Evolutionary conservation across 345 rosid species (phyloP).

Genomic region (Carallia pectinifolia): DNA sequence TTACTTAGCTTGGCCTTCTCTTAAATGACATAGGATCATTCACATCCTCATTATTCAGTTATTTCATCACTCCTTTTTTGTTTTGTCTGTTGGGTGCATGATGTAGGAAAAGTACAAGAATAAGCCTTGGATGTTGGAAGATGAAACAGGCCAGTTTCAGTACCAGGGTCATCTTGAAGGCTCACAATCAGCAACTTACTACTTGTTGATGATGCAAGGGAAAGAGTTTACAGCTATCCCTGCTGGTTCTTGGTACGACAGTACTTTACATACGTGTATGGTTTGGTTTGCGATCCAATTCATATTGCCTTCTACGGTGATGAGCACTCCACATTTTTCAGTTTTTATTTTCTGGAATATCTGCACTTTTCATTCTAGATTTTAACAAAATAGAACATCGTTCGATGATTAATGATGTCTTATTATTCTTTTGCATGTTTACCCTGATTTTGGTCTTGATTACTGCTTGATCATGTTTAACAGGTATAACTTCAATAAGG

Average conservation of each 20-base stretch:
- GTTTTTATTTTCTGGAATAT: not conserved
- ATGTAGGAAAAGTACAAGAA: constrained; percentile 85
- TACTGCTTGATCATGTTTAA: constrained; percentile 9
- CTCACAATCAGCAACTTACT: constrained; percentile 90
- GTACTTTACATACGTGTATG: no score
- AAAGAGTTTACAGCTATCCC: constrained; percentile 89
- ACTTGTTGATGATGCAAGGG: constrained; percentile 78
- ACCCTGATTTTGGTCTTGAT: constrained; percentile 3
- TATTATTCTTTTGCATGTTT: no score
- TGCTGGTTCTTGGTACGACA: constrained; percentile 85
- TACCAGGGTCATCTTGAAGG: constrained; percentile 96
- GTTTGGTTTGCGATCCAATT: no score
- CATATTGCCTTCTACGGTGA: no score
- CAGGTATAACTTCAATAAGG: constrained; percentile 89
- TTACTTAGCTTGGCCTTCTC: not conserved
- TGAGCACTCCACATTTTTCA: no score
- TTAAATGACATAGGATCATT: not conserved
- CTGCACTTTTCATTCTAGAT: not conserved
- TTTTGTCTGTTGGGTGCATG: not conserved
- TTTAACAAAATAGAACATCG: not conserved
- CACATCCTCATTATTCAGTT: not conserved
- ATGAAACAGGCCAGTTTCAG: constrained; percentile 93
- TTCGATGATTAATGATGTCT: no score
- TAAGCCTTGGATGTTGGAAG: constrained; percentile 94
- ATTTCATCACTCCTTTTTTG: not conserved